Evolutionary conservation across 2,329 filamentous ascomycete species (phyloP).

Genomic region (Pestalotiopsis fici): DNA sequence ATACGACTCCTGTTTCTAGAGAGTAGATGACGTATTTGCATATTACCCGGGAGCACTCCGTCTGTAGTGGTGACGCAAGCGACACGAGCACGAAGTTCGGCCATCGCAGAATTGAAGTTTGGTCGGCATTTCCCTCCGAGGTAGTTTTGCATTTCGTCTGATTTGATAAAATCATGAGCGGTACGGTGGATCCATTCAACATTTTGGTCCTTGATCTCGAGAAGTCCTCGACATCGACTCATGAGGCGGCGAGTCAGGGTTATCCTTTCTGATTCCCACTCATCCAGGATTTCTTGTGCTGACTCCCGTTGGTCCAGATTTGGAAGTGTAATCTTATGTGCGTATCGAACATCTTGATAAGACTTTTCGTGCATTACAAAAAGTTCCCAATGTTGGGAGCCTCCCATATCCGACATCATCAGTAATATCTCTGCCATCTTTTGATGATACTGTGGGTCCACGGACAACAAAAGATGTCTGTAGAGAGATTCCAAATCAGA

Average conservation of each 20-base stretch:
- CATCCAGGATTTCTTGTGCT: no score
- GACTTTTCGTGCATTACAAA: background rate
- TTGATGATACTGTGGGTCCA: slow-evolving; percentile 13
- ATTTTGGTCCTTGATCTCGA: background rate
- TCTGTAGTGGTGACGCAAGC: background rate
- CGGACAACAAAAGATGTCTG: slow-evolving; percentile 17
- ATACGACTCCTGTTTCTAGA: background rate
- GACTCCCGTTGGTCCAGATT: background rate
- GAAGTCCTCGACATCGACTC: background rate
- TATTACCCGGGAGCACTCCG: background rate
- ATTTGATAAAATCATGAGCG: background rate
- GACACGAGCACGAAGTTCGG: background rate
- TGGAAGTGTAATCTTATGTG: background rate
- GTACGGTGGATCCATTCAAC: background rate
- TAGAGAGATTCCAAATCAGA: slow-evolving; percentile 19
- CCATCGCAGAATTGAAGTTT: background rate
- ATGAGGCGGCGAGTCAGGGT: background rate
- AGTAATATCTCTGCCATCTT: background rate
- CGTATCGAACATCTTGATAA: background rate
- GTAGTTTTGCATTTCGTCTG: background rate
- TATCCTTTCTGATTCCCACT: background rate
- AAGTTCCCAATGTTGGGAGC: background rate
- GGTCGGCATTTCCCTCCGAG: background rate
- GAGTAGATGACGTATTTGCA: background rate
- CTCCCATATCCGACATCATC: background rate